These are phyloP conservation scores for Eucalyptus pauciflora DNA, from an alignment of 345 rosid species.

Conservation along the genomic window DNA sequence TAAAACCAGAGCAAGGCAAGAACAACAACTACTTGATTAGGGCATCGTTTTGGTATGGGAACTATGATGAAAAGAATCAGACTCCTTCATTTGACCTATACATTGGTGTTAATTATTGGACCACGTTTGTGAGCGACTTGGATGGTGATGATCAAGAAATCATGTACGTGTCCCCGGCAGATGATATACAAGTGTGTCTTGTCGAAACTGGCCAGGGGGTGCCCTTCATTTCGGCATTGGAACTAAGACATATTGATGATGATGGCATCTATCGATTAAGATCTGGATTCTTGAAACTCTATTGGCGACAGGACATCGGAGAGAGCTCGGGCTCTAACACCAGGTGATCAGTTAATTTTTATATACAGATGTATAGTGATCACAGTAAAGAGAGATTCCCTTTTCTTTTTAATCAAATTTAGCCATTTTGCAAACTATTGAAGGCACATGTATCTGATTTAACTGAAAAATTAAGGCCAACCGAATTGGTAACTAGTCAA, in stretches of 20 bases:
- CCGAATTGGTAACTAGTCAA: neutral
- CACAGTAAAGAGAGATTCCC: neutral
- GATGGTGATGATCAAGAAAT: no score
- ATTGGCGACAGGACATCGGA: fast-evolving
- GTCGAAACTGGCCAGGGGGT: slow-evolving; percentile 33
- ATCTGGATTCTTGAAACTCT: fast-evolving
- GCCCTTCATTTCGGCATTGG: slow-evolving; percentile 46
- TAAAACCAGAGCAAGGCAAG: neutral
- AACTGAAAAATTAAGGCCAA: neutral
- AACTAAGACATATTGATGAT: neutral
- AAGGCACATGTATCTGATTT: neutral
- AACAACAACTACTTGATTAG: slow-evolving; percentile 25
- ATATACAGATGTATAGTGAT: neutral
- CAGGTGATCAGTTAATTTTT: neutral
- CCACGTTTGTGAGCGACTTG: no score
- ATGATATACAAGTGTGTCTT: slow-evolving; percentile 18
- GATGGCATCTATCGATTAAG: neutral
- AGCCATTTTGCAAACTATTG: neutral
- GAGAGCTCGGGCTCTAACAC: fast-evolving
- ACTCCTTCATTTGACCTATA: slow-evolving; percentile 30
- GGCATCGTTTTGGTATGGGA: slow-evolving; percentile 35
- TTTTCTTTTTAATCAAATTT: neutral
- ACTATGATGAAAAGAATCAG: slow-evolving; percentile 18
- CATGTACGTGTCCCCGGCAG: slow-evolving; percentile 5
- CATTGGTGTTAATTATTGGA: slow-evolving; percentile 36